Evolutionary conservation across 345 rosid species (phyloP).

Genomic region (Arabidopsis thaliana): DNA sequence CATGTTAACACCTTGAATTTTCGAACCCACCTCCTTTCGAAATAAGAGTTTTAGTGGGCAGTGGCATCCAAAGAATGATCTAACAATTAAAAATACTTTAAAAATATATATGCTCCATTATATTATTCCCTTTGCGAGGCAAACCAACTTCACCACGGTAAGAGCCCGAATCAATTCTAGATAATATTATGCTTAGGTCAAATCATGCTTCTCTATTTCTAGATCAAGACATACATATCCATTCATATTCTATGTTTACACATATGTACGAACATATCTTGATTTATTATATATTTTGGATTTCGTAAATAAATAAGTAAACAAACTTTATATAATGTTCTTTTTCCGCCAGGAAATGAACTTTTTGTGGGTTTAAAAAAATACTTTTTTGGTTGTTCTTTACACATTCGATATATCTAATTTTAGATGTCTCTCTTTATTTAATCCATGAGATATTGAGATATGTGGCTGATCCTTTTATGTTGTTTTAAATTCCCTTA

Average conservation of each 20-base stretch:
- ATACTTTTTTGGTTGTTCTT: constrained; percentile 23
- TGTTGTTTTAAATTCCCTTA: constrained; percentile 12
- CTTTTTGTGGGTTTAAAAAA: background rate
- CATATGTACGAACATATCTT: constrained; percentile 25
- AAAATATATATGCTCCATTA: background rate
- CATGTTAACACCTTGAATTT: constrained; percentile 1
- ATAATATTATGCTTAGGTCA: constrained; percentile 34
- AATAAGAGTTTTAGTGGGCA: background rate
- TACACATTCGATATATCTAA: constrained; percentile 21
- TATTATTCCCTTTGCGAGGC: constrained; percentile 22
- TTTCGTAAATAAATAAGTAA: constrained; percentile 4
- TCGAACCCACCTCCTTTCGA: background rate
- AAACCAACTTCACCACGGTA: constrained; percentile 18
- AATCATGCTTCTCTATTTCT: constrained; percentile 37
- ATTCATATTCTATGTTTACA: constrained; percentile 32
- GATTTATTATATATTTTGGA: constrained; percentile 6
- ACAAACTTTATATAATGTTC: constrained; percentile 13
- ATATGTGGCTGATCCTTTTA: constrained; percentile 23
- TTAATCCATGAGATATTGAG: constrained; percentile 7
- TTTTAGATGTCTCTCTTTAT: constrained; percentile 25
- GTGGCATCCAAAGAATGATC: constrained; percentile 4
- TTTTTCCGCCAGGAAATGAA: constrained; percentile 8
- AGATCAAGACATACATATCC: constrained; percentile 18
- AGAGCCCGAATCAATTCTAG: constrained; percentile 25
- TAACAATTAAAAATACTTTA: background rate